Conservation (phyloP, 2,329 filamentous ascomycete species). For the Helicocarpus griseus region DNA sequence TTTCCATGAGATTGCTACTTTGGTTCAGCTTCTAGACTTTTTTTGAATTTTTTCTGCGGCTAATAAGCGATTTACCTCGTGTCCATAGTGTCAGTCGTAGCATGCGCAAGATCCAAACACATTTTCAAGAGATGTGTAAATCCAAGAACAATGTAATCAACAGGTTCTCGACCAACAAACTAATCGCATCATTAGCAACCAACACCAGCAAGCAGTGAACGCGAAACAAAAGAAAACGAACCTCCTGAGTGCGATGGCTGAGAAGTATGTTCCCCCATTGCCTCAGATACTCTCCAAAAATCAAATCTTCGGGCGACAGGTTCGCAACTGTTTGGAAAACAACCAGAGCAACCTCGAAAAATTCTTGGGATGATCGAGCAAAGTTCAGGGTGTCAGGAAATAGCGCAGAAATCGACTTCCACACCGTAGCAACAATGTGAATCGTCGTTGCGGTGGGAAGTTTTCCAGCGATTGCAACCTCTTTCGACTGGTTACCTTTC, state of each 20-base stretch:
- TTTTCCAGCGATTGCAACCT: slow-evolving; percentile 1
- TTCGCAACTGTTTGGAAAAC: slow-evolving; percentile 35
- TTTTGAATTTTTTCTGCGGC: not conserved
- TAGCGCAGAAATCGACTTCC: slow-evolving; percentile 33
- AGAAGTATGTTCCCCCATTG: slow-evolving; percentile 36
- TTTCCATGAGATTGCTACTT: slow-evolving; percentile 35
- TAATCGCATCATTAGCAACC: slow-evolving; percentile 18
- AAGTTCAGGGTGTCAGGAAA: slow-evolving; percentile 31
- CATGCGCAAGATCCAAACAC: slow-evolving; percentile 31
- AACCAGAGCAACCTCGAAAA: slow-evolving; percentile 35
- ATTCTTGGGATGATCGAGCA: slow-evolving; percentile 33
- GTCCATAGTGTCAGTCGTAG: slow-evolving; percentile 22
- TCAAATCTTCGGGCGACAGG: slow-evolving; percentile 26
- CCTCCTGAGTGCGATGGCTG: slow-evolving; percentile 34
- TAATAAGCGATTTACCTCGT: slow-evolving; percentile 21
- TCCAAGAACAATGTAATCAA: slow-evolving; percentile 35
- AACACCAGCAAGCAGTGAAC: not conserved
- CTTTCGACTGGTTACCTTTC: slow-evolving; percentile 9
- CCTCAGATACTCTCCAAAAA: slow-evolving; percentile 31
- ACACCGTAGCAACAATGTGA: slow-evolving; percentile 36
- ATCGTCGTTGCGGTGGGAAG: slow-evolving; percentile 23
- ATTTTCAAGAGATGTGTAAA: slow-evolving; percentile 35
- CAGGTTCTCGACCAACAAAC: slow-evolving; percentile 38
- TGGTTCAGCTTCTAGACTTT: slow-evolving; percentile 8
- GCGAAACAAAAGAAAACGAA: slow-evolving; percentile 12